A percentile compares a stretch with the other conserved stretches of the same genome.
Evolutionary conservation across 2,329 filamentous ascomycete genomes (phyloP).

Genomic region (Botrytis cinerea): DNA sequence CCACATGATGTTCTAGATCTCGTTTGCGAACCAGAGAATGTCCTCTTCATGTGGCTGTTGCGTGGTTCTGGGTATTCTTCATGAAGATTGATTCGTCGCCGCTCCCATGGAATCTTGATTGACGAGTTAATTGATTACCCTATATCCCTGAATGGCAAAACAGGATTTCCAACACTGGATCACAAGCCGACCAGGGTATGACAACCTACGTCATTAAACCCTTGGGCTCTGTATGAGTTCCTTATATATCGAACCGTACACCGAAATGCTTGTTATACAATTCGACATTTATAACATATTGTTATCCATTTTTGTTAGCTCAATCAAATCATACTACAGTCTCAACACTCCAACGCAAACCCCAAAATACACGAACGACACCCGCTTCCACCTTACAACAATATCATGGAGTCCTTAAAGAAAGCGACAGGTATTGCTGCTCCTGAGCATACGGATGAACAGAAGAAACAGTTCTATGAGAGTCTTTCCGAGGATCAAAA

Average conservation of each 20-base stretch:
- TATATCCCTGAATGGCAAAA: conserved; percentile 16
- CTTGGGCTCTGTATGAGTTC: neutral
- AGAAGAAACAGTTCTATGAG: conserved; percentile 30
- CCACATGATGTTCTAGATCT: neutral
- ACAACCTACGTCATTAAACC: conserved; percentile 2
- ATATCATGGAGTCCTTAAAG: conserved; percentile 16
- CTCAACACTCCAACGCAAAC: neutral
- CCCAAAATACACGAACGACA: neutral
- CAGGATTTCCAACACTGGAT: conserved; percentile 10
- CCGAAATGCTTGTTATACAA: neutral
- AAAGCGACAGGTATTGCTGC: neutral
- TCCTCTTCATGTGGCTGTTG: too few relatives aligned
- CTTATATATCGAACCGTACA: neutral
- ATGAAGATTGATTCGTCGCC: neutral
- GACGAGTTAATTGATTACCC: neutral
- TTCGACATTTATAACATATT: neutral
- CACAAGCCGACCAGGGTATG: conserved; percentile 10
- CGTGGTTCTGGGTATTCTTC: neutral
- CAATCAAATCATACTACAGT: neutral
- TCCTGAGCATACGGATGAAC: conserved; percentile 28
- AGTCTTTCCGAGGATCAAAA: conserved; percentile 30
- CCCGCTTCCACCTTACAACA: too few relatives aligned
- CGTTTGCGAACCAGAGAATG: neutral
- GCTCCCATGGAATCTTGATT: neutral
- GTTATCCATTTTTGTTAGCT: neutral